Evolutionary conservation across 1,139 yeast genomes (phyloP).

Genomic region (Hemisphaericaspora subhashii): DNA sequence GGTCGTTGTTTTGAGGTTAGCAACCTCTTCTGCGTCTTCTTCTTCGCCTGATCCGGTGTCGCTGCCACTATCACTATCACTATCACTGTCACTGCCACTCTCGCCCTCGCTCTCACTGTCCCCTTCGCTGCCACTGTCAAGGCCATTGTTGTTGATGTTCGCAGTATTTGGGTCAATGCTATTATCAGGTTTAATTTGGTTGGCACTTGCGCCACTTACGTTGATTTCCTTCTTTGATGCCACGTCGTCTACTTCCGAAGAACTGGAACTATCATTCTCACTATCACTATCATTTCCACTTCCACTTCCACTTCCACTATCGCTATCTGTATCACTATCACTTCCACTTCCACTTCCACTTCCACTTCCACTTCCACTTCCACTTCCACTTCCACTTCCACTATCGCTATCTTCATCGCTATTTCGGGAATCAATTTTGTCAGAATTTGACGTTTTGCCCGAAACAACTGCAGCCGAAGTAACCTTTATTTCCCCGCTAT

Average conservation of each 20-base stretch:
- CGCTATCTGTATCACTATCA: background rate
- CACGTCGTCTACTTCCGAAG: too few species aligned
- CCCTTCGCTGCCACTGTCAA: too few species aligned
- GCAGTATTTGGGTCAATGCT: too few species aligned
- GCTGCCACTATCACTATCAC: conserved; percentile 3
- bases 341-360: conserved; percentile 8
- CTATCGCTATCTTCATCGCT: background rate
- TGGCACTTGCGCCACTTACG: too few species aligned
- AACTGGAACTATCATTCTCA: too few species aligned
- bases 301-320: conserved; percentile 1
- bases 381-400: conserved; percentile 9
- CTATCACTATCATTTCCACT: background rate
- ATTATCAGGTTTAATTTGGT: too few species aligned
- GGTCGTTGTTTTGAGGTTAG: too few species aligned
- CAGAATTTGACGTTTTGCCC: too few species aligned
- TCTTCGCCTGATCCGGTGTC: conserved; percentile 9
- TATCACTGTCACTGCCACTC: background rate
- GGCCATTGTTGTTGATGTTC: conserved; percentile 3
- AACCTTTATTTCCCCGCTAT: too few species aligned
- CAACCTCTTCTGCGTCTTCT: background rate
- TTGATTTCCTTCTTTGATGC: too few species aligned
- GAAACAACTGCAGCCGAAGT: too few species aligned
- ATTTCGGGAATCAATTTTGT: background rate
- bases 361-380: conserved; percentile 7
- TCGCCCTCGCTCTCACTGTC: conserved; percentile 14